Evolutionary conservation across 2,329 filamentous ascomycete species (phyloP).

Genomic region (Diaporthe helianthi): DNA sequence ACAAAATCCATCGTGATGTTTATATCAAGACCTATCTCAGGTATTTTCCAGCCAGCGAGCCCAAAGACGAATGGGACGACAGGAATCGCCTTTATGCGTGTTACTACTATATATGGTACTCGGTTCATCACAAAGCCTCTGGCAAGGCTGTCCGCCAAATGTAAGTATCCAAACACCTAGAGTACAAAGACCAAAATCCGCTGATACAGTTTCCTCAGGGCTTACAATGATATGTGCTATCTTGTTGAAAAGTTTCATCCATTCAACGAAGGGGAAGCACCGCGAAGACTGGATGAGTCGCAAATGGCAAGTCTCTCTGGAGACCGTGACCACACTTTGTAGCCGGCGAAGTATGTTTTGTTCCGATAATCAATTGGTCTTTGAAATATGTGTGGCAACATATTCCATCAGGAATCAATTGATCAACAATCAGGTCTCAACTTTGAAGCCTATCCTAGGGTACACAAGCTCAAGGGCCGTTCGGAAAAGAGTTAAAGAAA

Average conservation of each 20-base stretch:
- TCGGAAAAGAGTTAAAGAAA: neutral
- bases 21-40: neutral
- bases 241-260: neutral
- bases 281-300: neutral
- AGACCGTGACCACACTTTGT: neutral
- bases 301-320: neutral
- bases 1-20: neutral
- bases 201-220: neutral
- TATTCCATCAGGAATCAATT: no score
- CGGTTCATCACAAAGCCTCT: neutral
- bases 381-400: no score
- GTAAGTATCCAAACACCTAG: neutral
- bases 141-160: slow-evolving; percentile 10
- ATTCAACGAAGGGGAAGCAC: neutral
- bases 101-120: neutral
- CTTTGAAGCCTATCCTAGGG: no score
- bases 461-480: no score
- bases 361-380: no score
- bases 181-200: neutral
- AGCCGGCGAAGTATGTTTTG: neutral
- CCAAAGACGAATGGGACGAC: slow-evolving; percentile 3
- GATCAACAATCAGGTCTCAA: no score
- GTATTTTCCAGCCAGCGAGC: neutral
- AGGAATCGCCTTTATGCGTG: neutral
- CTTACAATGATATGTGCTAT: neutral